phyloP scores from a whole-genome alignment of 306 rosid genomes.

The Inga leiocalycina region DNA sequence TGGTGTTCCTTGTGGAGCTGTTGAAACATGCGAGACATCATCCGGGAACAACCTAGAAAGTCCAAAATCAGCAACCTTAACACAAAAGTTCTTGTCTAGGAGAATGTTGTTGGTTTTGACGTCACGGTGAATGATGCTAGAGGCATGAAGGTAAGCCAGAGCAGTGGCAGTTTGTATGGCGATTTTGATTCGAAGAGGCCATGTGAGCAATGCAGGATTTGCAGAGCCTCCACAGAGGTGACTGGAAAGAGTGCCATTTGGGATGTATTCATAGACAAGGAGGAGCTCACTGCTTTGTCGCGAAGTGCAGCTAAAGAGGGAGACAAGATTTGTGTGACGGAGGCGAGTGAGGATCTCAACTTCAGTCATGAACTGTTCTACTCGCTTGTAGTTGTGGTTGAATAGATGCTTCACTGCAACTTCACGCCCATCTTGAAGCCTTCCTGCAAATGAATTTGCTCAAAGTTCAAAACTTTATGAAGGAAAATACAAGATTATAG shows the following conservation, averaged over 20 bases:
- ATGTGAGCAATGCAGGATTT: constrained; percentile 29
- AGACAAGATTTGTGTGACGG: constrained; percentile 57
- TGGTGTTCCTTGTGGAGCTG: no score
- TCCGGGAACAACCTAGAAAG: constrained; percentile 59
- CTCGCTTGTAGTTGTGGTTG: constrained; percentile 49
- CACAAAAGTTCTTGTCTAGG: constrained; percentile 50
- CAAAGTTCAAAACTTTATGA: neutral
- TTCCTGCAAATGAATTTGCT: constrained; percentile 34
- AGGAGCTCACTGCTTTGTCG: constrained; percentile 52
- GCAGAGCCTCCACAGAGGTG: constrained; percentile 48
- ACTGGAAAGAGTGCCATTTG: constrained; percentile 62
- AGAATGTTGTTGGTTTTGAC: constrained; percentile 77
- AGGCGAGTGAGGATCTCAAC: constrained; percentile 58
- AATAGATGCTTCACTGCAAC: constrained; percentile 66
- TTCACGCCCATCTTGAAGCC: constrained; percentile 70
- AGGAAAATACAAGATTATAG: neutral
- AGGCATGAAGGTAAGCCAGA: constrained; percentile 69
- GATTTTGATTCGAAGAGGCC: constrained; percentile 55
- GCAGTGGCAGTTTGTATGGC: constrained; percentile 72
- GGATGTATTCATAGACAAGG: constrained; percentile 68
- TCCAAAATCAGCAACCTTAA: constrained; percentile 83
- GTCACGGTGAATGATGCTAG: constrained; percentile 66
- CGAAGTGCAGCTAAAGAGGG: constrained; percentile 73
- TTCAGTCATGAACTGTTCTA: constrained; percentile 70
- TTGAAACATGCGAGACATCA: no score